phyloP scores from a whole-genome alignment of 257 asterid genomes.

The Handroanthus guayacan region DNA sequence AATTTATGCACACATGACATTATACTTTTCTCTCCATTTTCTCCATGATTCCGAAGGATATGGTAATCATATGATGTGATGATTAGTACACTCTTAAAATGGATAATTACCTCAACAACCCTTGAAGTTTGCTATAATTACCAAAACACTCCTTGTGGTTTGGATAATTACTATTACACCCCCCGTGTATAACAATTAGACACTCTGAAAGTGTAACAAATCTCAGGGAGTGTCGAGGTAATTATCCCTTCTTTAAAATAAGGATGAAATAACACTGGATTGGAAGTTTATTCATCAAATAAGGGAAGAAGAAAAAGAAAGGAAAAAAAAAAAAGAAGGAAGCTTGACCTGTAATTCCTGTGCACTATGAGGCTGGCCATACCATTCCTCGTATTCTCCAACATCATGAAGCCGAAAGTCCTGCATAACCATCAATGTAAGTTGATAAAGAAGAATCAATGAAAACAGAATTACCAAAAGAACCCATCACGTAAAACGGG shows the following conservation, averaged over 20 bases:
- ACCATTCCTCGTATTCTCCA: slow-evolving; percentile 91
- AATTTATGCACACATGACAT: slow-evolving; percentile 1
- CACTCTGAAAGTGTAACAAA: too few relatives aligned
- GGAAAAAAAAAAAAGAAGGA: not conserved
- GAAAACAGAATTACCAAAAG: not conserved
- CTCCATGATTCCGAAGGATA: too few relatives aligned
- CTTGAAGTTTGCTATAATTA: too few relatives aligned
- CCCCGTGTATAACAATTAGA: too few relatives aligned
- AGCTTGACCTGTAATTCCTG: slow-evolving; percentile 74
- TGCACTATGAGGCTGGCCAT: slow-evolving; percentile 91
- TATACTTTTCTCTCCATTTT: not conserved
- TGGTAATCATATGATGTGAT: not conserved
- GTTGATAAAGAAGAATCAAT: not conserved
- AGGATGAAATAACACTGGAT: not conserved
- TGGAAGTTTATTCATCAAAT: slow-evolving; percentile 9
- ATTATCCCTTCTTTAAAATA: too few relatives aligned
- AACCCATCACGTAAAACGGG: slow-evolving; percentile 1
- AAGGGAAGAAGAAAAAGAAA: not conserved
- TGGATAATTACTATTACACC: too few relatives aligned
- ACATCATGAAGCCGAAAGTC: slow-evolving; percentile 85
- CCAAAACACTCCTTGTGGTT: too few relatives aligned
- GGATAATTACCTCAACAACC: too few relatives aligned
- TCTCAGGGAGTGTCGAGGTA: too few relatives aligned
- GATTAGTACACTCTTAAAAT: not conserved
- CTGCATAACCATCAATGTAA: slow-evolving; percentile 51